These are phyloP conservation scores for Bretschneidera sinensis DNA, from an alignment of 345 rosid genomes.

Conservation along the genomic window DNA sequence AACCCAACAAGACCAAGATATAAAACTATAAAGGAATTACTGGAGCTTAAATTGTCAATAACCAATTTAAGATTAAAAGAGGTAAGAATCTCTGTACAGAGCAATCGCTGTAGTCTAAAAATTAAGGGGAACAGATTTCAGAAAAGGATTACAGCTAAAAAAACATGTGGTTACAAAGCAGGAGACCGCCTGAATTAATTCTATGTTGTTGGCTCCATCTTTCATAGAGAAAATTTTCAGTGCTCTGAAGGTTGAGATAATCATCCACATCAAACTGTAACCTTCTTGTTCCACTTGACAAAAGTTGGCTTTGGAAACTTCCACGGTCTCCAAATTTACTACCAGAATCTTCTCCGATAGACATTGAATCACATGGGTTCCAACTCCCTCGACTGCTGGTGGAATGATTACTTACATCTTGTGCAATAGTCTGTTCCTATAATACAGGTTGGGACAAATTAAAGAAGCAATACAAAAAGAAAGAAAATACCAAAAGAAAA, in stretches of 20 bases:
- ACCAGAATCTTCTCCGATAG: constrained; percentile 19
- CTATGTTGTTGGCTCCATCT: constrained; percentile 66
- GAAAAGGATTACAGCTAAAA: constrained; percentile 17
- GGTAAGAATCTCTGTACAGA: background rate
- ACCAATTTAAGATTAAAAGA: background rate
- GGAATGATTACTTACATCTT: constrained; percentile 35
- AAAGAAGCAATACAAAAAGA: background rate
- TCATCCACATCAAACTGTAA: constrained; percentile 46
- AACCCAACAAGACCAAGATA: background rate
- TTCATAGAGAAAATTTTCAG: constrained; percentile 54
- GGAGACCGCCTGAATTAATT: constrained; percentile 59
- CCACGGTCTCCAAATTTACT: constrained; percentile 23
- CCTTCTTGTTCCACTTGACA: constrained; percentile 18
- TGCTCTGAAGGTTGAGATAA: constrained; percentile 46
- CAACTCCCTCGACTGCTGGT: constrained; percentile 82
- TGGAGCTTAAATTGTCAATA: constrained; percentile 1
- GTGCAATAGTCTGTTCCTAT: constrained; percentile 40
- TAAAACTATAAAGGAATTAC: background rate
- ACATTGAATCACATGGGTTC: constrained; percentile 46
- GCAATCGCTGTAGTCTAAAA: background rate
- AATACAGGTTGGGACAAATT: background rate
- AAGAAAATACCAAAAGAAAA: background rate
- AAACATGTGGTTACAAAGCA: constrained; percentile 48
- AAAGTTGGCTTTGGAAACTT: constrained; percentile 12
- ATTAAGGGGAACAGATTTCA: too few species aligned